Evolutionary conservation across 306 rosid genomes (phyloP), one percentile per base, ranked within the genome.

Genomic region (Acmispon strigosus): DNA sequence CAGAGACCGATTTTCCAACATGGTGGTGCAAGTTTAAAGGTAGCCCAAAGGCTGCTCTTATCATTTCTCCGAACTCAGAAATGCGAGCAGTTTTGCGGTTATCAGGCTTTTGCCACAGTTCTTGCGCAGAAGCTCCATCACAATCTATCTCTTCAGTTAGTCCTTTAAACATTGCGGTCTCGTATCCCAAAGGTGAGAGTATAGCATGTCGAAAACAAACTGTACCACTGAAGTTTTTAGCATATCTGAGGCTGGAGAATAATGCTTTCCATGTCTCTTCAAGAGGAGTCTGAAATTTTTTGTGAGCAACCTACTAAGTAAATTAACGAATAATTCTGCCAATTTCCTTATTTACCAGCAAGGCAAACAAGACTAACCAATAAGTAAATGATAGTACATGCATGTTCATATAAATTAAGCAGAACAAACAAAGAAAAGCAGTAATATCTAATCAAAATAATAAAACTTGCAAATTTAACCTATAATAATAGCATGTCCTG

Each of bases 261-360:
- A 94, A 76, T 8, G 86, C 92, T 69, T 61, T 80, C 97, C 98
- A 94, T 75, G 97, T 94, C 76, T 94, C 98, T 89, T 94, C 98
- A 79, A 94, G 79, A 17, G 78, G 82, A 58, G 96, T 20, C 98
- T 94, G 91, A 73, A 77, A 70, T 24, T 24, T 71, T 51, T 61
- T 13, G 27, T n/a, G 32, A 78, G 52, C 52, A 64, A 57, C 37
- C 37, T 32, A 22, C 62, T 34, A 15, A 65, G 20, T 67, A 15
- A 56, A 69, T 36, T 49, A 54, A 51, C 66, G 2, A 77, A 69
- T 66, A 11, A 22, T 56, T 67, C 41, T 16, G 16, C 24, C 34
- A 68, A 57, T 27, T 32, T 5, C 55, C 80, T 58, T 49, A 68
- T 60, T 60, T 68, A n/a, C 7, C 62, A 32, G 37, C 37, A 72